Evolutionary conservation across 352 stramenopile genomes (phyloP).

Genomic region (Globisporangium irregulare): DNA sequence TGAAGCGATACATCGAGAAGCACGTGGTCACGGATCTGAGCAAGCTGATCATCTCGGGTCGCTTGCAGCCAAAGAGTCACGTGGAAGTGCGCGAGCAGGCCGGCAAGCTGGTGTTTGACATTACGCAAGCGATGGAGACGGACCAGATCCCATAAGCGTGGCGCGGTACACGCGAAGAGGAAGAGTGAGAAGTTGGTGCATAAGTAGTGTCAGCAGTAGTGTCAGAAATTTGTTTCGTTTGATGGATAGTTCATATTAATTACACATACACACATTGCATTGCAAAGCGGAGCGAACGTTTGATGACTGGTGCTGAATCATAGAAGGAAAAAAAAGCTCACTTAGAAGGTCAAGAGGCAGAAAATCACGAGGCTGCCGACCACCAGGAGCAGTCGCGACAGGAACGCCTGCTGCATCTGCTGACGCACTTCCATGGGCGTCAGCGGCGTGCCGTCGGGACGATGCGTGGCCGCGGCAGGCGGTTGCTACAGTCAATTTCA

Average conservation of each 20-base stretch:
- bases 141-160: slow-evolving; percentile 14
- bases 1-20: slow-evolving; percentile 95
- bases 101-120: slow-evolving; percentile 51
- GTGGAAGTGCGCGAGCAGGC: slow-evolving; percentile 48
- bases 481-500: slow-evolving; percentile 26
- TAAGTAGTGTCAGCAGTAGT: background rate
- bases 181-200: background rate
- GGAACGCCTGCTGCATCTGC: slow-evolving; percentile 69
- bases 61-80: slow-evolving; percentile 61
- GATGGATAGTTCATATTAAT: background rate
- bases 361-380: slow-evolving; percentile 71
- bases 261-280: background rate
- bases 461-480: slow-evolving; percentile 30
- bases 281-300: background rate
- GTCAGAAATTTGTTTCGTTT: background rate
- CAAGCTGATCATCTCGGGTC: slow-evolving; percentile 59
- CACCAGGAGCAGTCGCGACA: slow-evolving; percentile 69
- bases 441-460: slow-evolving; percentile 41
- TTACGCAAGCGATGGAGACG: slow-evolving; percentile 38
- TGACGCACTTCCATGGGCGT: slow-evolving; percentile 51
- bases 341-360: slow-evolving; percentile 65
- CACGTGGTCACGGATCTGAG: slow-evolving; percentile 90
- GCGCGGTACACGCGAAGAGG: background rate
- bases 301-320: background rate
- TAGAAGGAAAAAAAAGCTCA: background rate